Evolutionary conservation across 139 green algal species (phyloP), one percentile per base, ranked within the genome.

Genomic region (Chlamydomonas sphaeroides): DNA sequence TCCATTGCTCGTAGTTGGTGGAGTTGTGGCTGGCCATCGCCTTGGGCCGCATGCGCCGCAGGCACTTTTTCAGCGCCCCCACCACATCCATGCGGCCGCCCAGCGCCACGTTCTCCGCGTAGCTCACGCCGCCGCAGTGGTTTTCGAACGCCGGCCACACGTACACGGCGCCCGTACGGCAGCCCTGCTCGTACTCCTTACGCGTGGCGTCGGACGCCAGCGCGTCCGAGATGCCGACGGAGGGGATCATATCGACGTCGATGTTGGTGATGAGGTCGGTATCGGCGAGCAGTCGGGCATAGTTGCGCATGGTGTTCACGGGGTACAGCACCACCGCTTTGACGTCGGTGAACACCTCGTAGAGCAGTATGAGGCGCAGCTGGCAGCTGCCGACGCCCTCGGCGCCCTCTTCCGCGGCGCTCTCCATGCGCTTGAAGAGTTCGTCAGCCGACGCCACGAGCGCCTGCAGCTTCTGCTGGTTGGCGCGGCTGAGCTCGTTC

Each of bases 191-290:
- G 68, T 85, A 78, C 2, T 41, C 57, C 2, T 56, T 42, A 11
- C 56, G 56, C 4, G 15, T 20, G 3, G 23, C 28, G 15, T 39
- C 20, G 39, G 62, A 33, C 6, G 38, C 32, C 4, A 71, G n/a
- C 0, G 57, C 79, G 1, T 59, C 49, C 0, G 69, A 79, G 36
- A 79, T 75, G 45, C 57, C 57, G 23, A 66, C 28, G 3, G 74
- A 86, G 11, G 86, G 86, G 1, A 90, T 68, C 86, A 90, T 90
- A 66, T 90, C 86, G 53, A 90, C 86, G 66, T 90, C 86, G 20
- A 90, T 90, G 77, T 90, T 90, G 11, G 86, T 75, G 20, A 90
- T 84, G 28, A 90, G 78, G 23, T 85, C 81, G 0, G 86, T 88
- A 53, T 90, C 86, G 0, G 86, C 86, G 48, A 90, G 63, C 1